Percentiles rank a stretch among this genome's conserved stretches.
These are phyloP conservation scores for Cordyceps cateniannulata DNA, from an alignment of 2,329 filamentous ascomycete genomes.

Conservation along the genomic window DNA sequence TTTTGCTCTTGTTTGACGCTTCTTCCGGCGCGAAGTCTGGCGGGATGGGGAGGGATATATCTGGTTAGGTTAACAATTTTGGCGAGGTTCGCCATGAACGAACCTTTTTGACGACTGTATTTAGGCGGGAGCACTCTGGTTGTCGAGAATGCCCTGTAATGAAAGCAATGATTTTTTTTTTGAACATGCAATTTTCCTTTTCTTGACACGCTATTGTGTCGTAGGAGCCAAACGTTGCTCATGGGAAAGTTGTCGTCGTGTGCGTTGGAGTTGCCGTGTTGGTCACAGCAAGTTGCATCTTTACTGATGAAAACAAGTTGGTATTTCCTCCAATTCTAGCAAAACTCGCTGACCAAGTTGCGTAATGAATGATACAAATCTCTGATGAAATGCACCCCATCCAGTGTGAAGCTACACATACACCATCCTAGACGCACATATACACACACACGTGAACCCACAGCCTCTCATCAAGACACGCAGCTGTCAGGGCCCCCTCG, in stretches of 20 bases:
- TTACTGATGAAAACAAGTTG: background rate
- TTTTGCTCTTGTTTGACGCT: background rate
- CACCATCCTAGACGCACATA: background rate
- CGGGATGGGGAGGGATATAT: slow-evolving; percentile 7
- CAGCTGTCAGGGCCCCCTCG: too few relatives aligned
- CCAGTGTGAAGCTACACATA: background rate
- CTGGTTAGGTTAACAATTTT: slow-evolving; percentile 5
- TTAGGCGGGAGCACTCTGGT: slow-evolving; percentile 20
- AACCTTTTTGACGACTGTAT: slow-evolving; percentile 19
- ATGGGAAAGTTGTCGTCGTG: too few relatives aligned
- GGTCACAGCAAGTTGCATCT: too few relatives aligned
- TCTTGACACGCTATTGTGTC: background rate
- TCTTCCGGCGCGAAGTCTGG: slow-evolving; percentile 7
- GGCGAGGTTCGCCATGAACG: background rate
- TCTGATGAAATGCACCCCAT: background rate
- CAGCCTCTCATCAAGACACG: too few relatives aligned
- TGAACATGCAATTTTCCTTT: background rate
- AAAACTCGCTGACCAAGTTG: background rate
- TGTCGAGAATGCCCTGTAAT: slow-evolving; percentile 18
- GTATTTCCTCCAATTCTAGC: background rate
- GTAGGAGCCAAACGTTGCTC: too few relatives aligned
- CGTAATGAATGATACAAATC: background rate
- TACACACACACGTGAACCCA: too few relatives aligned
- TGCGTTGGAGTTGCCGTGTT: too few relatives aligned
- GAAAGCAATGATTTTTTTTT: slow-evolving; percentile 24